These are phyloP conservation scores for Telfairia occidentalis DNA, from an alignment of 331 rosid genomes.

Conservation along the genomic window DNA sequence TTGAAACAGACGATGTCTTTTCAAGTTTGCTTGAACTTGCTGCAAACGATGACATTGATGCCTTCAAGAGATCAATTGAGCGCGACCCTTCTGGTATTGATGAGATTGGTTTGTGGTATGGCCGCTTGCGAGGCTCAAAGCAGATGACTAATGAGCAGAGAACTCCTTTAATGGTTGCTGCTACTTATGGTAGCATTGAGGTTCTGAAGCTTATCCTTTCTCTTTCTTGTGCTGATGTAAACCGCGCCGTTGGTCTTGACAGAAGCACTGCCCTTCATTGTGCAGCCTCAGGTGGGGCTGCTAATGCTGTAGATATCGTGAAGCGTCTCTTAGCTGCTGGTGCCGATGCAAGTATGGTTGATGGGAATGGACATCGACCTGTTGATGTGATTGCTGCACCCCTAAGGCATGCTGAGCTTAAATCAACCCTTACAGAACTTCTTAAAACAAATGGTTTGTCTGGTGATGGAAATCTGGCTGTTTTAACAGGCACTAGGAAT, in stretches of 20 bases:
- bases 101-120: constrained; percentile 81
- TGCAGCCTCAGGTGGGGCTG: constrained; percentile 85
- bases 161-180: constrained; percentile 89
- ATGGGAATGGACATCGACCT: constrained; percentile 61
- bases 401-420: constrained; percentile 40
- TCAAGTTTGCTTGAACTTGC: constrained; percentile 85
- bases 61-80: constrained; percentile 52
- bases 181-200: constrained; percentile 78
- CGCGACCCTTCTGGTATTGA: constrained; percentile 55
- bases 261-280: constrained; percentile 89
- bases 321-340: constrained; percentile 66
- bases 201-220: constrained; percentile 58
- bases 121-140: constrained; percentile 69
- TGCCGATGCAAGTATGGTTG: constrained; percentile 59
- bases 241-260: constrained; percentile 51
- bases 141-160: constrained; percentile 77
- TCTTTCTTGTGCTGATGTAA: constrained; percentile 46
- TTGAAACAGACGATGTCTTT: constrained; percentile 66
- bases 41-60: constrained; percentile 64
- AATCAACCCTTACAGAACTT: constrained; percentile 45
- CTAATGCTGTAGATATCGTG: constrained; percentile 56
- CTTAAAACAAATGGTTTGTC: constrained; percentile 39
- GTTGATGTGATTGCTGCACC: constrained; percentile 53
- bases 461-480: constrained; percentile 38
- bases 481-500: constrained; percentile 19